Evolutionary conservation across 805 yeast genomes (phyloP), one percentile per base, ranked within the genome.

Genomic region (Lachancea cidri): DNA sequence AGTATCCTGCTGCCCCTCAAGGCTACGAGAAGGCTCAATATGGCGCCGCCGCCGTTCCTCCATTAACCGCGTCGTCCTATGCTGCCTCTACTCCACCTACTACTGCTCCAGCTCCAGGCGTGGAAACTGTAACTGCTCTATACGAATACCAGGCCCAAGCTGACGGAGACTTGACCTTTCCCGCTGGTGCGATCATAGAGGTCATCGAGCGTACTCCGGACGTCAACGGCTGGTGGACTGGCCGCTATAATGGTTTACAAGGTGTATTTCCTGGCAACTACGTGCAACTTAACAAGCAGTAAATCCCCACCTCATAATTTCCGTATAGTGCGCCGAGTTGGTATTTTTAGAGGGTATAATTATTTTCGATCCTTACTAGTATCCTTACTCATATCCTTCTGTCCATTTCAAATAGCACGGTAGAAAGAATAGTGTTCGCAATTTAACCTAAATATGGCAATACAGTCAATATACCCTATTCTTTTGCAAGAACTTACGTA

Each of bases 181-280:
- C 80, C 25, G 95, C 95, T 0, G 98, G 98, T 17, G 83, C 89
- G 16, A 74, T 79, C 22, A 89, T 93, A 50, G 85, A 86, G 53
- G 72, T 93, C 45, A 77, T 88, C 3, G 85, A 87, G 58, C 81
- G 86, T 56, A 83, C 95, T 1, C 71, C 77, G 0, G 96, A 88
- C 60, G 74, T 81, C 39, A 87, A 86, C 55, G 98, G 95, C 4
- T 93, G 98, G 98, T 93, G 98, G 98, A 87, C 96, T 0, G 98
- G 98, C 11, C 67, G 73, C 30, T 68, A 75, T 47, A 86, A 87
- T 53, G 97, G 96, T 6, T 82, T 72, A 44, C 81, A 83, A 44
- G 98, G 98, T 44, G 83, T 81, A 8, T 93, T 94, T 70, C 98
- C 98, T 4, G 98, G 96, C 7, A 93, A 91, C 60, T 93, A 93